These are phyloP conservation scores for Naganishia randhawae DNA, from an alignment of 768 basidiomycete genomes.

Conservation along the genomic window DNA sequence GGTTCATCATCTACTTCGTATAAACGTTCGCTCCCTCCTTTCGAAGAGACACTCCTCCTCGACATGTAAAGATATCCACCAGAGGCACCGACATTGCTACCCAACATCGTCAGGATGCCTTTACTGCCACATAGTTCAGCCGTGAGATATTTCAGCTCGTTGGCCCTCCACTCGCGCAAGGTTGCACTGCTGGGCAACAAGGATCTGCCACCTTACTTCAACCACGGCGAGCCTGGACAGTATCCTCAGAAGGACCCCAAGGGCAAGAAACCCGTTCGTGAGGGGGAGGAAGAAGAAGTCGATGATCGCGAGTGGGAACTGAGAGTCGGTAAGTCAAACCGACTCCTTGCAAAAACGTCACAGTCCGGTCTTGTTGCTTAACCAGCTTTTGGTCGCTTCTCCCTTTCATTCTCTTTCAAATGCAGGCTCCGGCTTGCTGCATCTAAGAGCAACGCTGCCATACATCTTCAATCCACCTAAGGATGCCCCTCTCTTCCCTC, in stretches of 20 bases:
- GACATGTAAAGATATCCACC: not conserved
- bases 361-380: not conserved
- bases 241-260: constrained; percentile 34
- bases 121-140: not conserved
- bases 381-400: not conserved
- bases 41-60: not conserved
- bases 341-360: not conserved
- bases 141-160: constrained; percentile 5
- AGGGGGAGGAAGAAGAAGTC: constrained; percentile 39
- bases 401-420: not conserved
- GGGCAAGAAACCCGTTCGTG: constrained; percentile 29
- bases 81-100: not conserved
- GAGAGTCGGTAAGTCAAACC: constrained; percentile 42
- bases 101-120: not conserved
- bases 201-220: constrained; percentile 24
- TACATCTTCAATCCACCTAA: constrained; percentile 39
- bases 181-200: constrained; percentile 5
- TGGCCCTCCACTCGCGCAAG: constrained; percentile 10
- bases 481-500: constrained; percentile 40
- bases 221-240: not conserved
- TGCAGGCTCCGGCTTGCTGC: constrained; percentile 40
- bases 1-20: too few species aligned
- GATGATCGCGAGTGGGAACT: constrained; percentile 48
- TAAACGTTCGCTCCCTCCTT: too few species aligned
- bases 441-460: constrained; percentile 45